Conservation (phyloP, 495 filamentous ascomycete species). For the Hypoxylon cercidicola region DNA sequence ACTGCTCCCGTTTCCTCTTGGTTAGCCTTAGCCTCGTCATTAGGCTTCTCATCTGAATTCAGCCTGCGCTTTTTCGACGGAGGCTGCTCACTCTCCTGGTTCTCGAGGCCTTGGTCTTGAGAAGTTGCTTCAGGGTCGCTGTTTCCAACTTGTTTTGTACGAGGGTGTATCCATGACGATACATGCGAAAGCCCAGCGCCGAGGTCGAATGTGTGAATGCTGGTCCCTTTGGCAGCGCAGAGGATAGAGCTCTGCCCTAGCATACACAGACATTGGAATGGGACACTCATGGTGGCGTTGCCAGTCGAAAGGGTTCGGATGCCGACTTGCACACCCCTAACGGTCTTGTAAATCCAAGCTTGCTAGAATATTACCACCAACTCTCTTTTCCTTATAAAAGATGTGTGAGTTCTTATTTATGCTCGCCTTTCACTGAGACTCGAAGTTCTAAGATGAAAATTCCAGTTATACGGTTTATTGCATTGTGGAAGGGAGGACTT, state of each 20-base stretch:
- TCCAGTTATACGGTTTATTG: slow-evolving; percentile 24
- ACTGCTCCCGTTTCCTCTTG: slow-evolving; percentile 20
- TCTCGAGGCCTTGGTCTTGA: slow-evolving; percentile 35
- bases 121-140: slow-evolving; percentile 26
- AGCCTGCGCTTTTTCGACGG: slow-evolving; percentile 43
- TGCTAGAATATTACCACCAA: background rate
- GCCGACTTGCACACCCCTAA: slow-evolving; percentile 7
- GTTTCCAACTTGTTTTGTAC: slow-evolving; percentile 28
- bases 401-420: slow-evolving; percentile 3
- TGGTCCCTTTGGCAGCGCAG: slow-evolving; percentile 66
- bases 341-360: background rate
- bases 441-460: slow-evolving; percentile 24
- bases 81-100: slow-evolving; percentile 40
- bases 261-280: slow-evolving; percentile 52
- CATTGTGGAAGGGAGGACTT: slow-evolving; percentile 8
- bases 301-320: slow-evolving; percentile 51
- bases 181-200: slow-evolving; percentile 56
- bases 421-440: slow-evolving; percentile 11
- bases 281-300: slow-evolving; percentile 65
- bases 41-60: slow-evolving; percentile 38
- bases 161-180: slow-evolving; percentile 61
- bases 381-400: background rate
- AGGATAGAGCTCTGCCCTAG: slow-evolving; percentile 54
- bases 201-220: slow-evolving; percentile 62
- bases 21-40: slow-evolving; percentile 13